A percentile compares a stretch with the other conserved stretches of the same genome.
Conservation (phyloP, 75 land plant genomes). For the Cryptomeria japonica region DNA sequence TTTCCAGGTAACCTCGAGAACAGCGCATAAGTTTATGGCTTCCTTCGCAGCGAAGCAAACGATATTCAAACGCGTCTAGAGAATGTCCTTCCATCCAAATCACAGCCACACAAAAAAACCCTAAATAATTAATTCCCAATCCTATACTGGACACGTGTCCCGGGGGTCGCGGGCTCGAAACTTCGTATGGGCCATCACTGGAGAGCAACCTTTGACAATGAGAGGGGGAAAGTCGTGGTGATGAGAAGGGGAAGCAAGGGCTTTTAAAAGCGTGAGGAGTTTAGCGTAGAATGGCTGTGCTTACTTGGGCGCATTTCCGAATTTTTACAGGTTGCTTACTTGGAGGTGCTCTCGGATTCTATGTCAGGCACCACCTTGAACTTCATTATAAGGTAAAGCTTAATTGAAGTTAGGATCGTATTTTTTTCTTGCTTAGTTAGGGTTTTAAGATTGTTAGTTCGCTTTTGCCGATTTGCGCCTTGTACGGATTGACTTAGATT, state of each 20-base stretch:
- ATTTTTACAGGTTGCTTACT: conserved; percentile 56
- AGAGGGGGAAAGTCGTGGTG: background rate
- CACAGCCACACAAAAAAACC: background rate
- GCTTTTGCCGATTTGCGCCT: background rate
- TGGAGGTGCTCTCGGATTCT: conserved; percentile 66
- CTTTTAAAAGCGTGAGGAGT: background rate
- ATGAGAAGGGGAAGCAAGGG: background rate
- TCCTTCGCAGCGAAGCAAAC: background rate
- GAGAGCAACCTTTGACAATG: background rate
- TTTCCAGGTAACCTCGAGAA: background rate
- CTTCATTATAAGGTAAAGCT: conserved; percentile 8
- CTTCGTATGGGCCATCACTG: background rate
- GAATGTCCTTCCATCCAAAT: background rate
- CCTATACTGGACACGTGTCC: background rate
- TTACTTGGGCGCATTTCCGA: conserved; percentile 17
- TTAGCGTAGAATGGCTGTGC: background rate
- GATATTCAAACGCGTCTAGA: no score
- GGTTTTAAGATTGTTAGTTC: background rate
- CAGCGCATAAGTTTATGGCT: background rate
- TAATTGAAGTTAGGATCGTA: background rate
- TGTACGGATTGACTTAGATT: background rate
- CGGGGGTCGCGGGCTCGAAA: background rate
- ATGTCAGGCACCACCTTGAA: conserved; percentile 59
- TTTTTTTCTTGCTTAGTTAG: background rate
- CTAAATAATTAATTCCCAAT: background rate